These are phyloP conservation scores for Populus ilicifolia DNA, from an alignment of 345 rosid species.

Conservation along the genomic window DNA sequence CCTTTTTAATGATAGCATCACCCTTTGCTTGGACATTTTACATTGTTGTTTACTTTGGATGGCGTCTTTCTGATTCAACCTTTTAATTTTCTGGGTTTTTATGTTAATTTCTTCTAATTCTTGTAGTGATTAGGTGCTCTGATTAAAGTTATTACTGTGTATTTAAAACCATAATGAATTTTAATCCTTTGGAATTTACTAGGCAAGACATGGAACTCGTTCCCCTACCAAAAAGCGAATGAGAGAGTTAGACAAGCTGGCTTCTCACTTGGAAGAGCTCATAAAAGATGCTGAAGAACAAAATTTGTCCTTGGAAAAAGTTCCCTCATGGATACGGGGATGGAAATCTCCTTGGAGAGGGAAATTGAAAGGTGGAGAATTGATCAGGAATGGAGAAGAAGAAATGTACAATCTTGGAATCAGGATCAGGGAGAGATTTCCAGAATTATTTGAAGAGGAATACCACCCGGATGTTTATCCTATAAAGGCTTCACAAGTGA, in stretches of 20 bases:
- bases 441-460: conserved; percentile 59
- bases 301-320: conserved; percentile 32
- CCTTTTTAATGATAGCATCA: neutral
- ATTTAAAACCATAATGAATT: neutral
- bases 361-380: conserved; percentile 77
- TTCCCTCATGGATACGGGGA: conserved; percentile 66
- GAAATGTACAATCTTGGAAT: conserved; percentile 76
- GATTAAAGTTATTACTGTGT: neutral
- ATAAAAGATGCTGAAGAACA: conserved; percentile 54
- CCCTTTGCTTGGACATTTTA: neutral
- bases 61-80: neutral
- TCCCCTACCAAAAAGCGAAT: conserved; percentile 86
- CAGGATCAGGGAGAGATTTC: conserved; percentile 68
- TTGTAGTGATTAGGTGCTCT: neutral
- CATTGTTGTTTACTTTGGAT: neutral
- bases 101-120: neutral
- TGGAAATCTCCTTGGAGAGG: conserved; percentile 90
- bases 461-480: conserved; percentile 86
- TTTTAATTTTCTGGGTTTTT: neutral
- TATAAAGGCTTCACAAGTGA: conserved; percentile 80
- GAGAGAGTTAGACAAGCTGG: conserved; percentile 62
- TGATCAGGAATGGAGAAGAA: conserved; percentile 68
- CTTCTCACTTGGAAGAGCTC: conserved; percentile 54
- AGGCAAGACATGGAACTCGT: conserved; percentile 99
- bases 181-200: conserved; percentile 2